Conservation (phyloP, 306 rosid species). For the Corylus americana region DNA sequence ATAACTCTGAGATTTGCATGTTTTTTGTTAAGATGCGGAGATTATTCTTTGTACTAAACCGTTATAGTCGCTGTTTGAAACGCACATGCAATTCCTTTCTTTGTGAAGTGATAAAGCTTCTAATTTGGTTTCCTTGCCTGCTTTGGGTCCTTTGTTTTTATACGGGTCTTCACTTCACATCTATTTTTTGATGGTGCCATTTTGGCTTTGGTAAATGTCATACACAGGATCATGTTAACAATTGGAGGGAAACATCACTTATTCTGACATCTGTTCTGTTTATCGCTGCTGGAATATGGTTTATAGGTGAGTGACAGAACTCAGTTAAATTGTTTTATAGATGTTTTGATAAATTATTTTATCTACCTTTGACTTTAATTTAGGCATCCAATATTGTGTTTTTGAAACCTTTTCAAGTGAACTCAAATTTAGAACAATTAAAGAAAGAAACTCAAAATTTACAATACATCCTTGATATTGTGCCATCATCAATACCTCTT, state of each 20-base stretch:
- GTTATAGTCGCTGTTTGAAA: background rate
- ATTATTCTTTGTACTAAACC: background rate
- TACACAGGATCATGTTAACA: conserved; percentile 63
- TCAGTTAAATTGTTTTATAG: conserved; percentile 18
- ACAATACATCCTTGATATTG: background rate
- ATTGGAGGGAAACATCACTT: conserved; percentile 74
- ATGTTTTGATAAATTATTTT: background rate
- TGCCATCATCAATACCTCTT: background rate
- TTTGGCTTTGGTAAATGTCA: conserved; percentile 10
- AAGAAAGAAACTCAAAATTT: background rate
- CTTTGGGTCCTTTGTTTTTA: conserved; percentile 20
- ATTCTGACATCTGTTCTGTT: conserved; percentile 69
- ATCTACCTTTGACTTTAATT: conserved; percentile 9
- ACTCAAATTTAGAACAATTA: background rate
- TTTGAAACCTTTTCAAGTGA: background rate
- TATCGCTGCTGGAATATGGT: conserved; percentile 78
- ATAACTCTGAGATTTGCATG: background rate
- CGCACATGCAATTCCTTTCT: conserved; percentile 9
- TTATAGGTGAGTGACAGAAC: conserved; percentile 55
- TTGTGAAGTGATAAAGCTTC: background rate
- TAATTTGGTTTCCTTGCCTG: conserved; percentile 1
- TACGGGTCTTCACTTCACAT: background rate
- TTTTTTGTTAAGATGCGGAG: background rate
- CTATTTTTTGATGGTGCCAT: conserved; percentile 12
- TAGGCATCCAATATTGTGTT: background rate